phyloP scores from a whole-genome alignment of 805 yeast species.

The Kuraishia piskuri region DNA sequence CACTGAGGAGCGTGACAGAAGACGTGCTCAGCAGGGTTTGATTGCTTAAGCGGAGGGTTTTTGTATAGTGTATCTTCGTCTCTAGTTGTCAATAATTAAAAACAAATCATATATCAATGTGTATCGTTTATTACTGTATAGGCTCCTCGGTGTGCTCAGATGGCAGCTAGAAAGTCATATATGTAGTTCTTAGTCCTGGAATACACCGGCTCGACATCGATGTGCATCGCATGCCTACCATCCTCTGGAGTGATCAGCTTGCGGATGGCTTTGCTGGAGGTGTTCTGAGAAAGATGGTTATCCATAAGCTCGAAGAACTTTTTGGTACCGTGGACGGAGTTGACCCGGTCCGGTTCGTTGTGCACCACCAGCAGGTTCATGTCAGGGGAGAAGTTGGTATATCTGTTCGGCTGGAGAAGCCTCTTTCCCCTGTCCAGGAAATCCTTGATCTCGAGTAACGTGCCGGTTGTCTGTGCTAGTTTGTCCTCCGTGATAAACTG shows the following conservation, averaged over 20 bases:
- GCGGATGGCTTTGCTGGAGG: background rate
- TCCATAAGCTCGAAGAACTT: slow-evolving; percentile 26
- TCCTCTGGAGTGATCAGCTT: background rate
- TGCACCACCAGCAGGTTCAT: slow-evolving; percentile 50
- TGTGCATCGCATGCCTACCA: background rate
- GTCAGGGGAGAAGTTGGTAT: slow-evolving; percentile 25
- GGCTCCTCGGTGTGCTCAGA: background rate
- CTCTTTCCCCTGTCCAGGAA: slow-evolving; percentile 55
- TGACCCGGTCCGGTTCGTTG: slow-evolving; percentile 57
- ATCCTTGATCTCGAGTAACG: slow-evolving; percentile 48
- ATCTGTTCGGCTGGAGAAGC: slow-evolving; percentile 29
- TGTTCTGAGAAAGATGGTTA: background rate
- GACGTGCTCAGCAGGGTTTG: slow-evolving; percentile 75
- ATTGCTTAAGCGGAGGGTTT: background rate
- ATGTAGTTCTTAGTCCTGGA: background rate
- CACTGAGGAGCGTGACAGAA: slow-evolving; percentile 97
- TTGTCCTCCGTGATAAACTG: slow-evolving; percentile 36
- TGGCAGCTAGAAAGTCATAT: background rate
- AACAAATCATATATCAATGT: background rate
- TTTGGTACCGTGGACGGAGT: slow-evolving; percentile 39
- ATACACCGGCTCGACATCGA: background rate
- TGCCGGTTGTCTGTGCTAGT: slow-evolving; percentile 39
- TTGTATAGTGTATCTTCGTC: background rate
- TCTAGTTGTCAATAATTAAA: background rate
- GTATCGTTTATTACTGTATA: background rate